Evolutionary conservation across 208 protist species (phyloP).

Genomic region (Trypanosomatidae sp.): DNA sequence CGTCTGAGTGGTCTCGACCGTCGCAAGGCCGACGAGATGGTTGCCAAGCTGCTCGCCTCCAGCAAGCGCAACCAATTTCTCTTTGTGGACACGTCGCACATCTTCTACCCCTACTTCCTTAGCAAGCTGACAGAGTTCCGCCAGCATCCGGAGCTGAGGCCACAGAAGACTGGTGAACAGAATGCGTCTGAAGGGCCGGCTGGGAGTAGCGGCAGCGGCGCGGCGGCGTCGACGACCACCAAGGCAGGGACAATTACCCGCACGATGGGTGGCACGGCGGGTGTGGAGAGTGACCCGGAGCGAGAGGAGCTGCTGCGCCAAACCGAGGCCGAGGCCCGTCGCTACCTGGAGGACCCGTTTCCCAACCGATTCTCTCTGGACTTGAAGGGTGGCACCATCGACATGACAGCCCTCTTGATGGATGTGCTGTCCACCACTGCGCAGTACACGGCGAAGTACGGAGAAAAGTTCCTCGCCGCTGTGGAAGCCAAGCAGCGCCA

Average conservation of each 20-base stretch:
- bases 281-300: slow-evolving; percentile 40
- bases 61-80: slow-evolving; percentile 76
- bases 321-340: slow-evolving; percentile 70
- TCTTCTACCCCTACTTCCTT: slow-evolving; percentile 92
- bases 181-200: too few species aligned
- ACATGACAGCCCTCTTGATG: slow-evolving; percentile 66
- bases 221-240: too few species aligned
- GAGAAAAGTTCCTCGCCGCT: slow-evolving; percentile 64
- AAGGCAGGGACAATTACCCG: slow-evolving; percentile 52
- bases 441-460: slow-evolving; percentile 90
- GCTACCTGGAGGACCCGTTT: slow-evolving; percentile 79
- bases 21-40: slow-evolving; percentile 76
- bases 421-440: slow-evolving; percentile 76
- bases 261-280: slow-evolving; percentile 60
- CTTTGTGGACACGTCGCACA: slow-evolving; percentile 80
- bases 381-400: slow-evolving; percentile 59
- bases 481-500: slow-evolving; percentile 58
- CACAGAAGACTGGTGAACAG: slow-evolving; percentile 33
- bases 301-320: slow-evolving; percentile 71
- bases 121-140: slow-evolving; percentile 80
- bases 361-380: slow-evolving; percentile 72
- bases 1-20: slow-evolving; percentile 71
- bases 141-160: slow-evolving; percentile 65
- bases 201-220: too few species aligned
- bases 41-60: slow-evolving; percentile 79